Evolutionary conservation across 768 basidiomycete genomes (phyloP).

Genomic region (Leucocoprinus birnbaumii): DNA sequence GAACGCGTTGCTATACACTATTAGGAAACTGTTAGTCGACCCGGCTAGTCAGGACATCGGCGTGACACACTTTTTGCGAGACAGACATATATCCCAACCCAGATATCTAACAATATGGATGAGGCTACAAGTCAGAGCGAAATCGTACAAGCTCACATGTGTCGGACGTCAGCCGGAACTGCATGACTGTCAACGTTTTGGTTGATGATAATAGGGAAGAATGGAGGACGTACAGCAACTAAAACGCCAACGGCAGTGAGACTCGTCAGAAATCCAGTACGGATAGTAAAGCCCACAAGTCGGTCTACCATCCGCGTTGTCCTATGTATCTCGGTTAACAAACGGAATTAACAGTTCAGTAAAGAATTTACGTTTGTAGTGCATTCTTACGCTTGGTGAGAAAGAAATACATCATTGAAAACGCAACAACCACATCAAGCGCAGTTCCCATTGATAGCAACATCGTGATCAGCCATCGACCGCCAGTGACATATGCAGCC

Average conservation of each 20-base stretch:
- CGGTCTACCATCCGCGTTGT: constrained; percentile 24
- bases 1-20: constrained; percentile 26
- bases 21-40: neutral
- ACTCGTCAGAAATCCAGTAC: constrained; percentile 26
- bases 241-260: constrained; percentile 16
- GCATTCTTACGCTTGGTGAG: constrained; percentile 16
- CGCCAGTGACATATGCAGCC: constrained; percentile 18
- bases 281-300: constrained; percentile 25
- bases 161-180: constrained; percentile 20
- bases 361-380: constrained; percentile 15
- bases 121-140: neutral
- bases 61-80: constrained; percentile 25
- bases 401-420: constrained; percentile 29
- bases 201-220: too few species aligned
- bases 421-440: constrained; percentile 28
- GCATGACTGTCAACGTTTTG: neutral
- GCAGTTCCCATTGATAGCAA: constrained; percentile 24
- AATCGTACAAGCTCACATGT: constrained; percentile 16
- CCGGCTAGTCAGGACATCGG: neutral
- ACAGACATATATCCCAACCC: constrained; percentile 28
- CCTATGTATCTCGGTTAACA: constrained; percentile 4
- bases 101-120: constrained; percentile 19
- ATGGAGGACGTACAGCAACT: constrained; percentile 18
- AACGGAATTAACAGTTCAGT: neutral
- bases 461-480: constrained; percentile 29